A percentile compares a stretch with the other conserved stretches of the same genome.
Conservation (phyloP, 768 basidiomycete genomes). For the Austroboletus eburneus region DNA sequence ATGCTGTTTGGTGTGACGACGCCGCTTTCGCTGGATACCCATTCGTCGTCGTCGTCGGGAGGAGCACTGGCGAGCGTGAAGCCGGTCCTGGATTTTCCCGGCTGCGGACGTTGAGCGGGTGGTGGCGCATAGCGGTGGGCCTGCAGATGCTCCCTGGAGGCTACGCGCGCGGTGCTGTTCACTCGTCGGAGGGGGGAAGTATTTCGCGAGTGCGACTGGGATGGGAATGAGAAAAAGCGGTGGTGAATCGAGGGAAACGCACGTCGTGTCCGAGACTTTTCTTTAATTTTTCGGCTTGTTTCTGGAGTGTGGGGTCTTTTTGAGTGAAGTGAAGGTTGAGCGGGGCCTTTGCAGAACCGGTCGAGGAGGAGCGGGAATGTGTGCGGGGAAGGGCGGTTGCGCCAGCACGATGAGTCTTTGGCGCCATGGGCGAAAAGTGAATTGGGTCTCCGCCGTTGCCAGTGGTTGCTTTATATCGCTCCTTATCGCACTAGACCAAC, state of each 20-base stretch:
- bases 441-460: constrained; percentile 31
- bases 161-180: constrained; percentile 25
- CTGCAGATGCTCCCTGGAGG: constrained; percentile 33
- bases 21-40: constrained; percentile 77
- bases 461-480: constrained; percentile 18
- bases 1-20: constrained; percentile 58
- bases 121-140: constrained; percentile 30
- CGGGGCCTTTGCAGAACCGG: constrained; percentile 49
- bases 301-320: constrained; percentile 46
- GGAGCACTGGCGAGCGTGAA: constrained; percentile 56
- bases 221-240: constrained; percentile 8
- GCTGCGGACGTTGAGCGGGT: constrained; percentile 27
- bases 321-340: constrained; percentile 66
- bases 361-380: constrained; percentile 62
- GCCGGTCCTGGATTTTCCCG: constrained; percentile 42
- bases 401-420: constrained; percentile 45
- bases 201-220: constrained; percentile 20
- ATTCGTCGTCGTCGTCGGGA: constrained; percentile 60
- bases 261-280: constrained; percentile 48
- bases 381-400: constrained; percentile 48
- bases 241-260: constrained; percentile 16
- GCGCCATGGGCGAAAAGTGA: constrained; percentile 39
- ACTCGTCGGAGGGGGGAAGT: constrained; percentile 25
- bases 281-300: constrained; percentile 50
- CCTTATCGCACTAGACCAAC: constrained; percentile 11